Base-by-base conservation (phyloP, 2,329 filamentous ascomycete species). In the Paecilomyces sp. region DNA sequence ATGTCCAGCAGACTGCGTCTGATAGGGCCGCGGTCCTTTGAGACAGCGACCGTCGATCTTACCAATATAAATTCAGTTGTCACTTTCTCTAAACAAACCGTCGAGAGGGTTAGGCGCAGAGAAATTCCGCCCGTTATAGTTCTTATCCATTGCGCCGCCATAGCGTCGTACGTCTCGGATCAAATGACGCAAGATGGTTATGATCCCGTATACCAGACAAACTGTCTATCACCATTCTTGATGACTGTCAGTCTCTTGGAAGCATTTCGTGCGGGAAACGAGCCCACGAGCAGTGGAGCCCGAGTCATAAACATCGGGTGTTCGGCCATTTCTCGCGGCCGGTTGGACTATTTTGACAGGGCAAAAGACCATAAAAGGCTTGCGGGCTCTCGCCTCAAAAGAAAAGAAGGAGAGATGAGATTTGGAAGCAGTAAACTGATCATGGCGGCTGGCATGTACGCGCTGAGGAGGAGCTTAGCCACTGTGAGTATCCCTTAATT, bases 301-400 rank as follows among this genome's bases (percentile, higher is more conserved):
- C 67, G 69, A 60, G 71, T 74, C 36, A 72, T 75, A 62, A 72
- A 73, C 58, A 66, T 75, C 54, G 72, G 72, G 36, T 73, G 72
- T 59, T 69, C 73, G 22, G 60, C 70, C 12, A 67, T 68, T 55
- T 69, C 69, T 6, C 65, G 66, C 56, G 72, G 72, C 3, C 63
- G 62, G 33, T 58, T 74, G 61, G 68, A 73, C 30, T 74, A 70
- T 60, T 74, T 75, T 54, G 70, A 74, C 12, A 25, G 33, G 11
- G 60, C 56, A 55, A 60, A 63, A 57, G 63, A 64, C 28, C 60
- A 63, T 50, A 62, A 61, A 18, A 59, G 58, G 25, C 59, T 60
- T 31, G 61, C 65, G n/a, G 72, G 69, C 13, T 67, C 68, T 9
- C 52, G 63, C 9, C 57, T 74, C 56, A 66, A 66, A 58, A 65